Evolutionary conservation across 257 asterid genomes (phyloP).

Genomic region (Knoxia roxburghii): DNA sequence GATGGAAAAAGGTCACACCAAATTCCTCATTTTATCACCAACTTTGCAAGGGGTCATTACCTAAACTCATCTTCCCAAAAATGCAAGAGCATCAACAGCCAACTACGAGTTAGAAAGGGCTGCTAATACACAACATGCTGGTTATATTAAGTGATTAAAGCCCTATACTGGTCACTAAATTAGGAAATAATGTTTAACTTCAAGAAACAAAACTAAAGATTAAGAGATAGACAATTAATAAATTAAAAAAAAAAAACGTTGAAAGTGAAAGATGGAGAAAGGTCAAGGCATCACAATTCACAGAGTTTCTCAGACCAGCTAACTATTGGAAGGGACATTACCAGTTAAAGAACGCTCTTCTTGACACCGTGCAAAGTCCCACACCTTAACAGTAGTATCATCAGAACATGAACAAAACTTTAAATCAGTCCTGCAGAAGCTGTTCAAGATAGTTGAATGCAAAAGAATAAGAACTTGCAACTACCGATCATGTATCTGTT

Average conservation of each 20-base stretch:
- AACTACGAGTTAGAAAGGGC: background rate
- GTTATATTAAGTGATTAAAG: background rate
- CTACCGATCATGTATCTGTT: background rate
- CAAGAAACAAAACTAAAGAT: background rate
- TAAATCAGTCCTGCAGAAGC: constrained; percentile 97
- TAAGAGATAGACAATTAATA: background rate
- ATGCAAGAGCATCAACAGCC: background rate
- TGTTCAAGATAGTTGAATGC: constrained; percentile 24
- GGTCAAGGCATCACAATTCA: background rate
- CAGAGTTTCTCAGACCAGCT: constrained; percentile 7
- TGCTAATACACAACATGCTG: background rate
- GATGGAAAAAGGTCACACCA: too few species aligned
- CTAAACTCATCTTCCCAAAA: background rate
- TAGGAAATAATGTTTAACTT: background rate
- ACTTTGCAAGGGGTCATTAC: background rate
- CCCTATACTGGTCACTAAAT: background rate
- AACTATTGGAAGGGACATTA: constrained; percentile 58
- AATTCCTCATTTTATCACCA: background rate
- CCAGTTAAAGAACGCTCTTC: constrained; percentile 94
- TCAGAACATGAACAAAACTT: constrained; percentile 99
- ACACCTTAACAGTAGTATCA: constrained; percentile 93
- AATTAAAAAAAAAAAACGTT: background rate
- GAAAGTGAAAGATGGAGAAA: background rate
- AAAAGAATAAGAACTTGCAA: background rate
- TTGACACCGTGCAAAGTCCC: constrained; percentile 99